phyloP scores from a whole-genome alignment of 2,329 filamentous ascomycete genomes.

The Ascochyta lentis region DNA sequence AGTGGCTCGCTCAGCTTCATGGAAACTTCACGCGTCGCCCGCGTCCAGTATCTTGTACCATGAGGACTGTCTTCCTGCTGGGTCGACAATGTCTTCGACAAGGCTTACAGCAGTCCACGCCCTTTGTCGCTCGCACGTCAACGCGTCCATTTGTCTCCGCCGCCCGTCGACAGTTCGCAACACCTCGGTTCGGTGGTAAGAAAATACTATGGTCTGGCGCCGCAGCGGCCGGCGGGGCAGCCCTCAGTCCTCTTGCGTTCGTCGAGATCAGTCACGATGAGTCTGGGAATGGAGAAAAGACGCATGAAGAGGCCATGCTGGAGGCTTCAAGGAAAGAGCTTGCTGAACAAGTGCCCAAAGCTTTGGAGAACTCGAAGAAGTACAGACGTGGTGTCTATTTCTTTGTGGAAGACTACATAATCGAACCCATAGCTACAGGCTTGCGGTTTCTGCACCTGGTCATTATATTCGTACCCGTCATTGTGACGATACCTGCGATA shows the following conservation, averaged over 20 bases:
- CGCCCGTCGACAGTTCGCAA: slow-evolving; percentile 43
- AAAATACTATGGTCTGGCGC: slow-evolving; percentile 45
- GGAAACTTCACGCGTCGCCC: slow-evolving; percentile 31
- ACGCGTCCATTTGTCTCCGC: slow-evolving; percentile 38
- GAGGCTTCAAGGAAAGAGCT: slow-evolving; percentile 81
- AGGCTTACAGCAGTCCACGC: slow-evolving; percentile 36
- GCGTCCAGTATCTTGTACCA: slow-evolving; percentile 43
- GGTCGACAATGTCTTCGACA: slow-evolving; percentile 59
- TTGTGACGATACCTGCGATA: slow-evolving; percentile 77
- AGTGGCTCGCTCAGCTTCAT: slow-evolving; percentile 25
- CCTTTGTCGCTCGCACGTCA: slow-evolving; percentile 24
- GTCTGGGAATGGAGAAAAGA: slow-evolving; percentile 60
- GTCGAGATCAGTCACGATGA: slow-evolving; percentile 63
- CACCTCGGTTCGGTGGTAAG: slow-evolving; percentile 42
- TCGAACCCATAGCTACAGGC: slow-evolving; percentile 85
- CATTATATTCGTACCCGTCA: slow-evolving; percentile 88
- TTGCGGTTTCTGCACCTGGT: slow-evolving; percentile 87
- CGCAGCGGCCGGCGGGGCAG: slow-evolving; percentile 34
- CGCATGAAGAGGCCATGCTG: slow-evolving; percentile 86
- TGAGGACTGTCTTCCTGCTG: slow-evolving; percentile 58
- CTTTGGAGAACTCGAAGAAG: slow-evolving; percentile 65
- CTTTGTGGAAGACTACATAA: slow-evolving; percentile 74
- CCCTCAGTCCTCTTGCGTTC: slow-evolving; percentile 64
- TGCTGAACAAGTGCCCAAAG: slow-evolving; percentile 68
- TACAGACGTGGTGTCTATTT: slow-evolving; percentile 67